phyloP scores from a whole-genome alignment of 495 filamentous ascomycete species.

The Lichenothelia convexa region DNA sequence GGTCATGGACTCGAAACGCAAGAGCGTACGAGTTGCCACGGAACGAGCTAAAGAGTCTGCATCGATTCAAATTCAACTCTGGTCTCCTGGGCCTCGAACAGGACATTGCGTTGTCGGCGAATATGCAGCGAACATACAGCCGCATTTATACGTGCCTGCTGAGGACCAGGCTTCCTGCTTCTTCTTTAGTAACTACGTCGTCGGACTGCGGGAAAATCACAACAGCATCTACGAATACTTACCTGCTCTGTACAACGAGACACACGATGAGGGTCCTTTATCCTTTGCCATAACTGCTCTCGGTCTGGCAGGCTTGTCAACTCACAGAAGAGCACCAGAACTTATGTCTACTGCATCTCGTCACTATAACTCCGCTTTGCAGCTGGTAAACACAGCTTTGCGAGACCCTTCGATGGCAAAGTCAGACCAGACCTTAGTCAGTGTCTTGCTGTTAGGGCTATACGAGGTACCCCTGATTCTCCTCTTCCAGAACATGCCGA shows the following conservation, averaged over 20 bases:
- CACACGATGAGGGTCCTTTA: background rate
- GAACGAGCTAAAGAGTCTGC: no score
- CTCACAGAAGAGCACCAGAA: background rate
- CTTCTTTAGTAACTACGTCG: constrained; percentile 1
- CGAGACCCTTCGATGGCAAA: background rate
- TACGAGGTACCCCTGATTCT: background rate
- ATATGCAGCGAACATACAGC: no score
- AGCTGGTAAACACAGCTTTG: background rate
- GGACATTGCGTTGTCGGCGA: no score
- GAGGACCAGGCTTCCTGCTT: constrained; percentile 1
- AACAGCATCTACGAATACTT: background rate
- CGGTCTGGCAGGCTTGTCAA: constrained; percentile 2
- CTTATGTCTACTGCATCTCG: constrained; percentile 1
- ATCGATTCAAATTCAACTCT: no score
- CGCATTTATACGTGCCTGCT: background rate
- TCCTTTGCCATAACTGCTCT: background rate
- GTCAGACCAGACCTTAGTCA: constrained; percentile 1
- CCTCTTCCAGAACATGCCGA: background rate
- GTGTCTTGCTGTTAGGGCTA: background rate
- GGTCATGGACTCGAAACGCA: background rate
- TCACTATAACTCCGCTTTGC: constrained; percentile 1
- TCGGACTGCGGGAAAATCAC: background rate
- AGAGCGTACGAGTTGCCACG: background rate
- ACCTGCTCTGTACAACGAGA: background rate
- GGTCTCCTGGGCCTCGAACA: no score